These are phyloP conservation scores for Polyporus arcularius DNA, from an alignment of 768 basidiomycete genomes.

Conservation along the genomic window DNA sequence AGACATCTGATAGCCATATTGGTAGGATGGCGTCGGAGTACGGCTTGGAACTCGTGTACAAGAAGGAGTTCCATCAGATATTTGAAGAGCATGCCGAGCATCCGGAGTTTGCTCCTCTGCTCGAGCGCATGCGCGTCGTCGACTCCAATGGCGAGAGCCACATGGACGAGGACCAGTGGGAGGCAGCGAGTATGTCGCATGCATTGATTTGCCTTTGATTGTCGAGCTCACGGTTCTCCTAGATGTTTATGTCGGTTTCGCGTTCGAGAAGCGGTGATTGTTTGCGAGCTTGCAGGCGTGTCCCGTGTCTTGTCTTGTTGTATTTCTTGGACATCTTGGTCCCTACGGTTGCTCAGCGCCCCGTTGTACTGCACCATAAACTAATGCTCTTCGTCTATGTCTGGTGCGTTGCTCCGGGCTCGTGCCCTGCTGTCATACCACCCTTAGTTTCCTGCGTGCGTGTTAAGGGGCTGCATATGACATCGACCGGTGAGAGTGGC, in stretches of 20 bases:
- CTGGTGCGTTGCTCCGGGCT: not conserved
- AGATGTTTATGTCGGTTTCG: constrained; percentile 96
- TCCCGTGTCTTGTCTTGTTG: not conserved
- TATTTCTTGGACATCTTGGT: not conserved
- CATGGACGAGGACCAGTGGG: constrained; percentile 97
- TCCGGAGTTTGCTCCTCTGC: constrained; percentile 77
- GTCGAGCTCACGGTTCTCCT: not conserved
- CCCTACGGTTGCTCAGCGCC: not conserved
- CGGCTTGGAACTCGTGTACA: constrained; percentile 71
- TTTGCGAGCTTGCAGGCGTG: not conserved
- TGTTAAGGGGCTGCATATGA: not conserved
- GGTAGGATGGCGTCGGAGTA: constrained; percentile 83
- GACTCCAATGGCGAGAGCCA: constrained; percentile 82
- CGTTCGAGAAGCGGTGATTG: constrained; percentile 66
- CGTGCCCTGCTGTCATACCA: not conserved
- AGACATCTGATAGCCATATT: not conserved
- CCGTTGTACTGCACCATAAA: not conserved
- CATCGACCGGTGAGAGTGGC: not conserved
- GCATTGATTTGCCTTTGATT: not conserved
- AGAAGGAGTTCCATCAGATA: constrained; percentile 88
- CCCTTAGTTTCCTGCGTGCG: not conserved
- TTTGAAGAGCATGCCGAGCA: constrained; percentile 80
- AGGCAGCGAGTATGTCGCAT: constrained; percentile 87
- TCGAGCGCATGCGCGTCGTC: constrained; percentile 91
- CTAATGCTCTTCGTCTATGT: not conserved